A percentile compares a stretch with the other conserved stretches of the same genome.
phyloP scores from a whole-genome alignment of 768 basidiomycete species.

The Agaricus sinodeliciosus region DNA sequence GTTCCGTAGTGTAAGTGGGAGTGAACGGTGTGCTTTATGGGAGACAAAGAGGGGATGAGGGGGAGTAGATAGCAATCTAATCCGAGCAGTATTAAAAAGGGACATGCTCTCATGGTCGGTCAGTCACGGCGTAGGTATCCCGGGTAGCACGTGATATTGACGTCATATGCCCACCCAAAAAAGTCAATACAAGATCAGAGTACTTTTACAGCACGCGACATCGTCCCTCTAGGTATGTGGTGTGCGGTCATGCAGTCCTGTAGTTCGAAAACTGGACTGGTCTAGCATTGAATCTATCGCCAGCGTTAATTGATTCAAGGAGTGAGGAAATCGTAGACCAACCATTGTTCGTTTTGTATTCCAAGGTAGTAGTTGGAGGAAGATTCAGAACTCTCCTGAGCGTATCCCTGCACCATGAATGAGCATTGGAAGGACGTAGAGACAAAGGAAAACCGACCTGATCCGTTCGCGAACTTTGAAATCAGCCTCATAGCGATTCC shows the following conservation, averaged over 20 bases:
- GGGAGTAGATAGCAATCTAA: too few relatives aligned
- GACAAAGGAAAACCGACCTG: conserved; percentile 43
- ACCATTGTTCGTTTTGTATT: conserved; percentile 95
- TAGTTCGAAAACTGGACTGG: conserved; percentile 72
- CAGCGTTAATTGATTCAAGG: conserved; percentile 9
- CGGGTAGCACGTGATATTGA: conserved; percentile 1
- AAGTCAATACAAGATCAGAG: background rate
- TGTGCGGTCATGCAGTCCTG: conserved; percentile 1
- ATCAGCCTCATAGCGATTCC: conserved; percentile 84
- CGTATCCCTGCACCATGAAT: conserved; percentile 52
- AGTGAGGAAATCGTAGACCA: conserved; percentile 13
- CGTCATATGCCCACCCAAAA: background rate
- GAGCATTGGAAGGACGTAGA: background rate
- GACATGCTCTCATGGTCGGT: background rate
- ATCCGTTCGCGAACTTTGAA: conserved; percentile 73
- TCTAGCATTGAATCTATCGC: conserved; percentile 79
- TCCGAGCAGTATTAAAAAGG: background rate
- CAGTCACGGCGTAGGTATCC: background rate
- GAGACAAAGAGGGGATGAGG: background rate
- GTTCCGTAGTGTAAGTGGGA: background rate
- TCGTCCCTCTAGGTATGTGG: background rate
- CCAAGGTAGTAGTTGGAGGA: conserved; percentile 75
- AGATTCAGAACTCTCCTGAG: conserved; percentile 72
- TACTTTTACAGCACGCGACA: background rate
- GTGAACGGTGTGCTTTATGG: background rate